Conservation (phyloP, 495 filamentous ascomycete species). For the Hyaloscypha hepaticicola region DNA sequence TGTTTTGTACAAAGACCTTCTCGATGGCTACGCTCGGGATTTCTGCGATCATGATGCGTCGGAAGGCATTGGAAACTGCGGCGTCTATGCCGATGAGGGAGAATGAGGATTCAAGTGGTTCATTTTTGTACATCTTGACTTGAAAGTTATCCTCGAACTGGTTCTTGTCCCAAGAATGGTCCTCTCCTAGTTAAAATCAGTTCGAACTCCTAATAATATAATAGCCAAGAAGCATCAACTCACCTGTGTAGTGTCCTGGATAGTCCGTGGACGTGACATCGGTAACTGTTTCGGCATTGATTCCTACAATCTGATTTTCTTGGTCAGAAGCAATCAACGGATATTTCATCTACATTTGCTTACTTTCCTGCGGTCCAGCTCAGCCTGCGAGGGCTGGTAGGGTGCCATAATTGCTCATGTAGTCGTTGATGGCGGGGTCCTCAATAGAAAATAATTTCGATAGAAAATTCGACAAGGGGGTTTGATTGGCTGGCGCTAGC, state of each 20-base stretch:
- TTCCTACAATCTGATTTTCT: constrained; percentile 67
- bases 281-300: constrained; percentile 85
- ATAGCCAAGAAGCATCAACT: background rate
- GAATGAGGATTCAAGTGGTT: constrained; percentile 73
- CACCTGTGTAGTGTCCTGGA: constrained; percentile 80
- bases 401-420: constrained; percentile 23
- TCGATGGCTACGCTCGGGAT: constrained; percentile 94
- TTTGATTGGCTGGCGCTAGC: background rate
- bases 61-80: constrained; percentile 94
- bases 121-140: constrained; percentile 81
- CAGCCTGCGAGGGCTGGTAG: constrained; percentile 21
- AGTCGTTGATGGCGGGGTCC: constrained; percentile 20
- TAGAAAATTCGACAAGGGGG: background rate
- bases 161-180: constrained; percentile 81
- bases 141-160: constrained; percentile 66
- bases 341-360: constrained; percentile 1
- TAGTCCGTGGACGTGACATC: constrained; percentile 87
- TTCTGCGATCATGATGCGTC: constrained; percentile 93
- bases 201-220: background rate
- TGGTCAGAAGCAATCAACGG: background rate
- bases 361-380: constrained; percentile 32
- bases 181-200: constrained; percentile 48
- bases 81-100: constrained; percentile 91
- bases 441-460: constrained; percentile 15
- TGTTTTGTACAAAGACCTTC: constrained; percentile 84